A percentile compares a stretch with the other conserved stretches of the same genome.
These are phyloP conservation scores for Suhomyces guaymorum DNA, from an alignment of 1,139 yeast species.

Conservation along the genomic window DNA sequence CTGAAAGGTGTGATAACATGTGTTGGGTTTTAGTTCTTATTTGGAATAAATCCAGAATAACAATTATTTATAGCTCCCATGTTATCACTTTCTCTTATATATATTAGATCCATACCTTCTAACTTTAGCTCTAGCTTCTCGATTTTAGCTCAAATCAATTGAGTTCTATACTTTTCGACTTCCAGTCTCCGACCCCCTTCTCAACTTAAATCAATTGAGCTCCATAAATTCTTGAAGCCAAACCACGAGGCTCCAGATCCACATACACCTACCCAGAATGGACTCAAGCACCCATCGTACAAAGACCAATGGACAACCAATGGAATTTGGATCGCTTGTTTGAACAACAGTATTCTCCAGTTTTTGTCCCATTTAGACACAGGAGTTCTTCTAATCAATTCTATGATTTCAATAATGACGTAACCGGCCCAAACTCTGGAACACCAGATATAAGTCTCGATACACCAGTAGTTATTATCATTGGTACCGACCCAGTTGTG, in stretches of 20 bases:
- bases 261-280: slow-evolving; percentile 53
- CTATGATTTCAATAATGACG: slow-evolving; percentile 48
- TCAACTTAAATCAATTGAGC: slow-evolving; percentile 33
- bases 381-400: slow-evolving; percentile 45
- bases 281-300: slow-evolving; percentile 53
- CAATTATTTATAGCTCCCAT: too few species aligned
- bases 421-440: slow-evolving; percentile 60
- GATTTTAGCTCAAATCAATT: background rate
- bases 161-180: too few species aligned
- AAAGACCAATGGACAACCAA: slow-evolving; percentile 61
- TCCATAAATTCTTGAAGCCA: slow-evolving; percentile 43
- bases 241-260: slow-evolving; percentile 52
- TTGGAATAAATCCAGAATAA: too few species aligned
- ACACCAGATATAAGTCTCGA: slow-evolving; percentile 50
- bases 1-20: too few species aligned
- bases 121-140: background rate
- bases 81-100: too few species aligned
- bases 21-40: too few species aligned
- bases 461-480: slow-evolving; percentile 46
- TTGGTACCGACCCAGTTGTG: slow-evolving; percentile 54
- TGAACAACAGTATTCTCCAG: slow-evolving; percentile 41
- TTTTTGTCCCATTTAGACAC: slow-evolving; percentile 35
- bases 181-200: background rate
- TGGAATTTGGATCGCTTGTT: slow-evolving; percentile 51
- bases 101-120: background rate